Evolutionary conservation across 1,284 basidiomycete species (phyloP).

Genomic region (Heterobasidion irregulare): DNA sequence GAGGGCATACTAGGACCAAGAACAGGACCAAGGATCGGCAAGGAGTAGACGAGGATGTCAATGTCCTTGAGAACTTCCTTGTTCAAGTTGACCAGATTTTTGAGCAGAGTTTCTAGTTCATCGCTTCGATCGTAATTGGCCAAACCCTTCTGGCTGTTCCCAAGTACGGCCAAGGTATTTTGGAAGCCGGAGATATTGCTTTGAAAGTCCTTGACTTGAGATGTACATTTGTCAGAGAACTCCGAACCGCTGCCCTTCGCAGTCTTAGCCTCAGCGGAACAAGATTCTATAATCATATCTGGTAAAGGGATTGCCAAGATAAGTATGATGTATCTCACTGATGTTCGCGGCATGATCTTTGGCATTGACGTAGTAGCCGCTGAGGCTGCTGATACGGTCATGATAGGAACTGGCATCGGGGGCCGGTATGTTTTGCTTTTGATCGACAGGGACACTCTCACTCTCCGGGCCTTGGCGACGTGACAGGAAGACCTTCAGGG

Average conservation of each 20-base stretch:
- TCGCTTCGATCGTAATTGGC: conserved; percentile 40
- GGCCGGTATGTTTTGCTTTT: conserved; percentile 6
- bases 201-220: conserved; percentile 31
- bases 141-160: conserved; percentile 36
- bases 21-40: conserved; percentile 39
- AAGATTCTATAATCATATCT: conserved; percentile 19
- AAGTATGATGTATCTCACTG: conserved; percentile 14
- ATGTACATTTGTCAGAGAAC: conserved; percentile 29
- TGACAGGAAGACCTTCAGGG: neutral
- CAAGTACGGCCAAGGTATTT: conserved; percentile 25
- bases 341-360: conserved; percentile 16
- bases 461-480: conserved; percentile 6
- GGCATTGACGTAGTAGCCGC: conserved; percentile 15
- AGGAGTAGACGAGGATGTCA: conserved; percentile 21
- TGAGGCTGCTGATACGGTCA: conserved; percentile 17
- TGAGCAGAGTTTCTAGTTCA: conserved; percentile 39
- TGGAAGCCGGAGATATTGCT: conserved; percentile 28
- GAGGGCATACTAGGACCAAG: conserved; percentile 43
- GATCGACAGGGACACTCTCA: conserved; percentile 4
- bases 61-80: conserved; percentile 34
- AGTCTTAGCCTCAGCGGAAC: conserved; percentile 23
- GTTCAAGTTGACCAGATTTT: conserved; percentile 36
- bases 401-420: conserved; percentile 11
- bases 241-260: conserved; percentile 19
- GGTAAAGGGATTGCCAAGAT: conserved; percentile 1